Base-by-base conservation (phyloP, 2,329 filamentous ascomycete genomes). In the Talaromyces piceae region DNA sequence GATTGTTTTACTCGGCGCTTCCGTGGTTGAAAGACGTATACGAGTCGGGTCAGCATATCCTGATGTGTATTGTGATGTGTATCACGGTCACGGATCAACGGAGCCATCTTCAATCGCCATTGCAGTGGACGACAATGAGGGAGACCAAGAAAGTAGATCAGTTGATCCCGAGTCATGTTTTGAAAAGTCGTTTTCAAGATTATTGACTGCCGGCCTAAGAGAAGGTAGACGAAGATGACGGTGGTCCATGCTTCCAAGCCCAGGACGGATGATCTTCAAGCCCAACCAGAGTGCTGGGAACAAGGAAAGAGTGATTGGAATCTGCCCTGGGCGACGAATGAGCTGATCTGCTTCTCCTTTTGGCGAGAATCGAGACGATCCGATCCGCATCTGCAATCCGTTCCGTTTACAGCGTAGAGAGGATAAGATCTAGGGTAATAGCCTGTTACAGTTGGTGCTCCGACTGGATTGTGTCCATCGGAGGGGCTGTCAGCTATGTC, bases 241-340 rank as follows among this genome's bases (percentile, higher is more conserved):
- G n/a, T 48, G 39, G 50, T 43, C 50, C 22, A 45, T 52, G 50
- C 50, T 52, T 30, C 8, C 22, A 45, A 45, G 45, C 30, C 31
- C 20, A 16, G 39, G 45, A 33, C 50, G 45, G 50, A 41, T 49
- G 45, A 52, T 52, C 50, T 48, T 41, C 50, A 52, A 41, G 45
- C 45, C 30, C 43, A 45, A 45, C 30, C 50, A 33, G 45, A 25
- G 23, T 9, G 11, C 11, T 43, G 39, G 39, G 39, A 11, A 23
- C 20, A 8, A 6, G 3, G 23, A 11, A 23, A 22, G 39, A 25
- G 5, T 9, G 39, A 23, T n/a, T 22, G 13, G 4, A 41, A n/a
- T 23, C 39, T 16, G 23, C 22, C n/a, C n/a, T n/a, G n/a, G n/a
- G n/a, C n/a, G n/a, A 20, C 39, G 18, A 26, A 12, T n/a, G 3